These are phyloP conservation scores for Gynandropsis gynandra DNA, from an alignment of 345 rosid species.

Conservation along the genomic window DNA sequence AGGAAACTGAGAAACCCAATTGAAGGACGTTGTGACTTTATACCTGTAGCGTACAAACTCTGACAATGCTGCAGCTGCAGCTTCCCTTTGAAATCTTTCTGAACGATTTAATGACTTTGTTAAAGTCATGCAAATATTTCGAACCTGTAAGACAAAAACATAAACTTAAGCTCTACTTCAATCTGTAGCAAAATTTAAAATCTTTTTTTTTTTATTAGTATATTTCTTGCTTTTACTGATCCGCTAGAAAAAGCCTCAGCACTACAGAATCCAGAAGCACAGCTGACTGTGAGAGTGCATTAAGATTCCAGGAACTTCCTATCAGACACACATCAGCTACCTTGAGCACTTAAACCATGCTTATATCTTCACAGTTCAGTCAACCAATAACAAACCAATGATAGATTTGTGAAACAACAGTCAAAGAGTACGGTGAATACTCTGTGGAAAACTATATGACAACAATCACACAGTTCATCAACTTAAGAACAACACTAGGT, in stretches of 20 bases:
- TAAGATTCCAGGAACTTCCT: neutral
- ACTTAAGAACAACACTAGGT: neutral
- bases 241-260: conserved; percentile 3
- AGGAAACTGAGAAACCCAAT: neutral
- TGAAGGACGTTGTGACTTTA: conserved; percentile 2
- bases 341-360: conserved; percentile 7
- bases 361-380: conserved; percentile 15
- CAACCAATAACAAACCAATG: conserved; percentile 5
- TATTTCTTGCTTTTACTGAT: neutral
- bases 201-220: conserved; percentile 5
- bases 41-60: conserved; percentile 91
- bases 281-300: conserved; percentile 5
- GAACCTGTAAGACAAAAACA: conserved; percentile 49
- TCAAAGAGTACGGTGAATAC: conserved; percentile 5
- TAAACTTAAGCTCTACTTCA: conserved; percentile 15
- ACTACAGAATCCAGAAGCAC: conserved; percentile 1
- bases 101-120: conserved; percentile 63
- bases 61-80: conserved; percentile 94
- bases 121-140: conserved; percentile 58
- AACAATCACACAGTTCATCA: neutral
- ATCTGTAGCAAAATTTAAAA: conserved; percentile 12
- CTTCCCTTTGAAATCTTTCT: conserved; percentile 80
- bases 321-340: neutral
- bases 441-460: conserved; percentile 9
- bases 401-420: conserved; percentile 16